phyloP scores from a whole-genome alignment of 2,329 filamentous ascomycete species.

The Colletotrichum falcatum region DNA sequence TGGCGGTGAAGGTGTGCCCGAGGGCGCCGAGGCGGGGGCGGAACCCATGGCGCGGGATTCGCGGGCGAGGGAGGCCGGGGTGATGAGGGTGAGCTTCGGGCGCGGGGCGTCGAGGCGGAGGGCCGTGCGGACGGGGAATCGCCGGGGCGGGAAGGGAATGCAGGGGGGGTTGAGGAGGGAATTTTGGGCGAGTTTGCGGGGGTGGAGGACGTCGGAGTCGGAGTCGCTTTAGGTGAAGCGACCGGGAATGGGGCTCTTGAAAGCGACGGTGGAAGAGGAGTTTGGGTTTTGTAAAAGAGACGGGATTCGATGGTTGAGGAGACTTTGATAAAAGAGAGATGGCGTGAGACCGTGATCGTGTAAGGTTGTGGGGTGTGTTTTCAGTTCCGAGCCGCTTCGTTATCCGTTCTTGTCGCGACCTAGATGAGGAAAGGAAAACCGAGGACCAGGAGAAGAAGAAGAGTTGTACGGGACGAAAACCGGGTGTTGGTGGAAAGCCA shows the following conservation, averaged over 20 bases:
- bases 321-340: not conserved
- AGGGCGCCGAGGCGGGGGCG: conserved; percentile 74
- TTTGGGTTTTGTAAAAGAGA: too few relatives aligned
- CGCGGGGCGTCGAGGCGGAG: conserved; percentile 47
- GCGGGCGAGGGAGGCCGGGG: conserved; percentile 45
- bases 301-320: not conserved
- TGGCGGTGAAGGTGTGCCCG: conserved; percentile 81
- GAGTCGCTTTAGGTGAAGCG: conserved; percentile 24
- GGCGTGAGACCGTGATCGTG: not conserved
- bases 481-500: conserved; percentile 22
- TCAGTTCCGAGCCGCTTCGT: not conserved
- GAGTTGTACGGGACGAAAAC: conserved; percentile 23
- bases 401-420: conserved; percentile 7
- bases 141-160: conserved; percentile 57
- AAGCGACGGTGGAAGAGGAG: not conserved
- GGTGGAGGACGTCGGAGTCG: too few relatives aligned
- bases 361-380: not conserved
- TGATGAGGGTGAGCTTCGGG: conserved; percentile 59
- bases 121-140: conserved; percentile 55
- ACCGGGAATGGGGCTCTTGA: not conserved
- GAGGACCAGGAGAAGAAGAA: not conserved
- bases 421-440: not conserved
- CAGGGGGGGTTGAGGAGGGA: conserved; percentile 44
- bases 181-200: conserved; percentile 36
- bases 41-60: conserved; percentile 53